Base-by-base conservation (phyloP, 2,329 filamentous ascomycete genomes). In the Fusarium tjaetaba region DNA sequence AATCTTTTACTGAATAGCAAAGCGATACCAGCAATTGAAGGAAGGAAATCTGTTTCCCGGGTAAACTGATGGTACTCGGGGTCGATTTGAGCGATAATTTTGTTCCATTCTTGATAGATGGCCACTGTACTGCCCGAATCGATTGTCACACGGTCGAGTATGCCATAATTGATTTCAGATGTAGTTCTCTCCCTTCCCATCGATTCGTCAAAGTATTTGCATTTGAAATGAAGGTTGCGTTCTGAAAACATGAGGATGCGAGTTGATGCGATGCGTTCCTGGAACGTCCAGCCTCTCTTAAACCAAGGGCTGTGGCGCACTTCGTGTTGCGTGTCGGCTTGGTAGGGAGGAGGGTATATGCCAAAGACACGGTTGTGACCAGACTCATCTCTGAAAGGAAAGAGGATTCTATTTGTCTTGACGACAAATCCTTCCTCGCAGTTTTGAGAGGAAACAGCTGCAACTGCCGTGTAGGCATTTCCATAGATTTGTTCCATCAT, bases 301-400 rank as follows among this genome's bases (percentile, higher is more conserved):
- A 5, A 0, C 45, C 45, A 48, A 8, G 45, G 9, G n/a, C 42
- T 20, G n/a, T 11, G 0, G 15, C 3, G 0, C 14, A 42, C 1
- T 7, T 43, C 42, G 4, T 18, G 1, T 11, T 7, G 4, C 4
- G 1, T 0, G 1, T 22, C 0, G 11, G 5, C 4, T 7, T 1
- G 11, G 24, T 48, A n/a, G 10, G 0, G 26, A 1, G 45, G 45
- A 1, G 9, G 11, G 0, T 49, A n/a, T 30, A 30, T 30, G 1
- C 0, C 20, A 9, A 49, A 18, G 2, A 0, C 28, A 7, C 3
- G 2, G 8, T 6, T 16, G 7, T 1, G 1, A 20, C 4, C 11
- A 14, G 2, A 10, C 0, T 15, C 0, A 4, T 4, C 7, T 10
- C 4, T 0, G 4, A 46, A 22, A 15, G 26, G 24, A 28, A 46